Conservation (phyloP, 2,329 filamentous ascomycete species). For the Penicillium frequentans region DNA sequence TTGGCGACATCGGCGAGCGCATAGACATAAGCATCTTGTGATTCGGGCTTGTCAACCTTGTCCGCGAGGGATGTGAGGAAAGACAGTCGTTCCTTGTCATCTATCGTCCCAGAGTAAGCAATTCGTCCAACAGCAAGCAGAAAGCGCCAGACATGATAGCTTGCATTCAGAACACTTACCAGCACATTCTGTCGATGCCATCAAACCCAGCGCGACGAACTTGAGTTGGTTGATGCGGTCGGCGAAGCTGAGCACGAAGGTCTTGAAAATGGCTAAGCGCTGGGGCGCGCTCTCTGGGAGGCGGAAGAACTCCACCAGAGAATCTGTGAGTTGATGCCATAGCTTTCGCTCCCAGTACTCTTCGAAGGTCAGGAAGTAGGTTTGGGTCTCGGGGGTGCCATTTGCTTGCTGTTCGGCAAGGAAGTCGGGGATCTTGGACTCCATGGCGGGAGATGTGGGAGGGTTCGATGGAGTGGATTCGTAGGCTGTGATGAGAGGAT, state of each 20-base stretch:
- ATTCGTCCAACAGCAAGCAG: neutral
- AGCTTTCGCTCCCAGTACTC: conserved; percentile 97
- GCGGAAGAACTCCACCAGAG: conserved; percentile 84
- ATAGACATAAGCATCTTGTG: conserved; percentile 94
- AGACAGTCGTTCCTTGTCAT: conserved; percentile 78
- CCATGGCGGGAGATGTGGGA: conserved; percentile 59
- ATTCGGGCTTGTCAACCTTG: conserved; percentile 87
- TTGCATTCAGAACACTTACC: conserved; percentile 16
- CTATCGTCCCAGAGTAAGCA: conserved; percentile 46
- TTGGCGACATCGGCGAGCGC: conserved; percentile 86
- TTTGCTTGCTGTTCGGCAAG: conserved; percentile 85
- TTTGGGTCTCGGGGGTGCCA: conserved; percentile 83
- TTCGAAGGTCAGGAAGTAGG: conserved; percentile 87
- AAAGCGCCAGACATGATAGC: neutral
- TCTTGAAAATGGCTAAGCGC: conserved; percentile 87
- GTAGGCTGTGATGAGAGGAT: neutral
- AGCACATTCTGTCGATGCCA: conserved; percentile 77
- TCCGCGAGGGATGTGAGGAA: conserved; percentile 82
- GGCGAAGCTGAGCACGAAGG: conserved; percentile 92
- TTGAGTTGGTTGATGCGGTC: conserved; percentile 99
- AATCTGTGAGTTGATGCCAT: conserved; percentile 97
- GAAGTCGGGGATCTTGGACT: conserved; percentile 86
- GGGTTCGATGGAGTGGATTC: neutral
- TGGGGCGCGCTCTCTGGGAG: conserved; percentile 76
- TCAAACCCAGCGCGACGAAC: conserved; percentile 85